A percentile compares a stretch with the other conserved stretches of the same genome.
These are phyloP conservation scores for Fusarium napiforme DNA, from an alignment of 2,329 filamentous ascomycete genomes.

Conservation along the genomic window DNA sequence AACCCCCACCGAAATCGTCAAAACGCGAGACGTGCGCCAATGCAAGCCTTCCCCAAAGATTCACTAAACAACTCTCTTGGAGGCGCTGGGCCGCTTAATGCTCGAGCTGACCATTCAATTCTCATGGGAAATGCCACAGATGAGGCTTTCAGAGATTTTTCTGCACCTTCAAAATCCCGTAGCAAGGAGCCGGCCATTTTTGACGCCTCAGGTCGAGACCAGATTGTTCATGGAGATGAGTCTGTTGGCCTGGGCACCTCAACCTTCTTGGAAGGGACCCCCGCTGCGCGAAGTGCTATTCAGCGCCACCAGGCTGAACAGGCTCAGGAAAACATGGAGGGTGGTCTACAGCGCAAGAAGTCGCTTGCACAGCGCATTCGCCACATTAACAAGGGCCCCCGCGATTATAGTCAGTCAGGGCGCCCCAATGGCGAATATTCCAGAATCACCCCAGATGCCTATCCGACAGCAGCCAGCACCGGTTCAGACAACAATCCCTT, in stretches of 20 bases:
- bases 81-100: constrained; percentile 85
- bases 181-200: constrained; percentile 64
- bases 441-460: constrained; percentile 54
- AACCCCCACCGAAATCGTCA: constrained; percentile 94
- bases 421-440: constrained; percentile 61
- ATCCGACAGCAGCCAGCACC: constrained; percentile 48
- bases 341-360: constrained; percentile 87
- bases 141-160: constrained; percentile 89
- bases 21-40: constrained; percentile 84
- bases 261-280: constrained; percentile 94
- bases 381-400: constrained; percentile 79
- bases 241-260: constrained; percentile 88
- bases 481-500: constrained; percentile 74
- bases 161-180: constrained; percentile 51
- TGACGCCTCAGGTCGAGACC: constrained; percentile 73
- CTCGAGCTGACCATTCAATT: constrained; percentile 83
- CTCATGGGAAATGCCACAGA: constrained; percentile 83
- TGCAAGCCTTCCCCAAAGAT: constrained; percentile 94
- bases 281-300: constrained; percentile 83
- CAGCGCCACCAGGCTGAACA: constrained; percentile 78
- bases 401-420: constrained; percentile 68
- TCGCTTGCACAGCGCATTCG: constrained; percentile 92
- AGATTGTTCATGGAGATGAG: constrained; percentile 85
- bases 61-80: constrained; percentile 93
- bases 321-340: constrained; percentile 65